Base-by-base conservation (phyloP, 2,329 filamentous ascomycete genomes). In the Penicillium hesseltinei region DNA sequence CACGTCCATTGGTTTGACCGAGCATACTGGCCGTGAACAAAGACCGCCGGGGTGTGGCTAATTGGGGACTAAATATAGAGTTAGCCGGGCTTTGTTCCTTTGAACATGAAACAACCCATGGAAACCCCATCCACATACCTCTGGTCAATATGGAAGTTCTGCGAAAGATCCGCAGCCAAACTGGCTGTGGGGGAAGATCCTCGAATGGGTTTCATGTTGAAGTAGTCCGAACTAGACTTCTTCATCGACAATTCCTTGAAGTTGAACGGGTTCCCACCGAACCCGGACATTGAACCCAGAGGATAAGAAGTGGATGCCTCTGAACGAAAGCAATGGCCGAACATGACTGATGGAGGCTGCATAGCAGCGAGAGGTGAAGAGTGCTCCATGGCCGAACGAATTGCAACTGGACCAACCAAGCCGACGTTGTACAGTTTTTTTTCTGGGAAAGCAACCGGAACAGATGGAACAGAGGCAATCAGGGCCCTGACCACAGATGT, bases 121-220 rank as follows among this genome's bases (percentile, higher is more conserved):
- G 21, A 19, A 29, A 23, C 15, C 29, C 15, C 15, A 7, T 29
- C 19, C 17, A 45, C 53, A 11, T 44, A 97, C 93, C 92, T 97
- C 71, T 89, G 91, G 76, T 97, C 92, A 73, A 97, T 90, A 73
- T 93, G 90, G 74, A 97, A 96, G 80, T 97, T 99, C 73, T 96
- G 92, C 57, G 92, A 97, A 68, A 97, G 83, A 77, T 99, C 94
- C 61, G 92, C 92, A 42, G 92, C 93, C 66, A 99, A 80, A 71
- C 91, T 96, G 51, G 91, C 87, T 36, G 92, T 92, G 6, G 94
- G 94, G 56, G 94, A 99, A 21, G 92, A 96, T 48, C 91, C 91
- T 65, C 86, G 86, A 69, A 91, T 81, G 51, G 88, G 84, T 72
- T 90, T 92, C 68, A 89, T 76, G 68, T 83, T 87, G 79, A 97